Base-by-base conservation (phyloP, 805 yeast species). In the Pichia membranifaciens region DNA sequence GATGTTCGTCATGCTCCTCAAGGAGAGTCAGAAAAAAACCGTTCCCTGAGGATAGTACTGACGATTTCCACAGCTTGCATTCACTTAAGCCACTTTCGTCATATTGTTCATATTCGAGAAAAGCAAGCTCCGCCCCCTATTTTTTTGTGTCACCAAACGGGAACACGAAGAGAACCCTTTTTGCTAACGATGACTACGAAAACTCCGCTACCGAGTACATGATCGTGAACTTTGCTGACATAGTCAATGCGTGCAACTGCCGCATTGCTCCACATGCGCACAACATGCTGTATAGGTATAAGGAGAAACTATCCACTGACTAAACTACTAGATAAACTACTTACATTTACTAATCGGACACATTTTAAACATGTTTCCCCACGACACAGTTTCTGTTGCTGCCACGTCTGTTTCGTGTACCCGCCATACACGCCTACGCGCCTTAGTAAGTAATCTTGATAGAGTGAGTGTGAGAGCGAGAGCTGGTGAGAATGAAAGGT, bases 141-240 rank as follows among this genome's bases (percentile, higher is more conserved):
- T 12, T 36, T 7, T 41, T 29, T 28, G 29, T 20, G n/a, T 41
- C 29, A 13, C 28, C 37, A 13, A 23, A 40, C n/a, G 29, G 29
- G 5, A 18, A 6, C 8, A 18, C 2, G 20, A 15, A 40, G 20
- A 23, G 15, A 23, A 7, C 34, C 5, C n/a, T 16, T 4, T 46
- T 46, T 25, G 25, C 8, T 17, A 40, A 29, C 6, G 52, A 40
- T 1, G 57, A 51, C 21, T 52, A 50, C 28, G 33, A 38, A 6
- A 44, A 47, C 36, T 17, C 43, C 2, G 43, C 28, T 0, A 51
- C 50, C 15, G 47, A 49, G 29, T 59, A 48, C 42, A 60, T 60
- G 65, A 47, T 59, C 16, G 56, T 58, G 21, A 53, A 56, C 13
- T 40, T 52, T 9, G 43, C 39, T 9, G 56, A 55, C 25, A 43